Evolutionary conservation across 2,329 filamentous ascomycete species (phyloP).

Genomic region (Aureobasidium namibiae): DNA sequence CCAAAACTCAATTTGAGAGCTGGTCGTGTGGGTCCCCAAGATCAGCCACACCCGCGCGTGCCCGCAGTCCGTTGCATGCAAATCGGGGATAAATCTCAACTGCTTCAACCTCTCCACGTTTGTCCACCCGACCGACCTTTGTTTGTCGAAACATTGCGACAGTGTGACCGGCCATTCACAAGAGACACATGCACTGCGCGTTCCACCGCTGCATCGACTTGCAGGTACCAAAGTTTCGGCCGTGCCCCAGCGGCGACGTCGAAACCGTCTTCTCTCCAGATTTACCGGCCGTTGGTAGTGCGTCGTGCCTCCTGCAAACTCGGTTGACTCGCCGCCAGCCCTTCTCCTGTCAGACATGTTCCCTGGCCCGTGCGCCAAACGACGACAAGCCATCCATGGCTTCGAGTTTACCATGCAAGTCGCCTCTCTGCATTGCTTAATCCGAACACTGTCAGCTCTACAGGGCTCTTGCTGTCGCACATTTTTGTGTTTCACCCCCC

Average conservation of each 20-base stretch:
- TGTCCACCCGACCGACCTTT: not conserved
- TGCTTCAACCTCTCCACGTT: not conserved
- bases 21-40: not conserved
- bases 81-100: constrained; percentile 1
- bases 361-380: constrained; percentile 3
- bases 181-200: not conserved
- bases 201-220: not conserved
- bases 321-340: constrained; percentile 7
- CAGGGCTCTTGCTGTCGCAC: not conserved
- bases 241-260: not conserved
- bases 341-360: constrained; percentile 8
- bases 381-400: not conserved
- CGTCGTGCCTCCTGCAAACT: constrained; percentile 1
- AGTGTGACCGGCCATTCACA: not conserved
- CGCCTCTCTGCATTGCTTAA: not conserved
- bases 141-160: not conserved
- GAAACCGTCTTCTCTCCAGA: constrained; percentile 3
- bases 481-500: not conserved
- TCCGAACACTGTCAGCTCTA: not conserved
- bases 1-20: not conserved
- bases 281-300: constrained; percentile 3
- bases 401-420: not conserved
- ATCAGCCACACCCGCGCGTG: not conserved
- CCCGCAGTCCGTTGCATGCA: not conserved
- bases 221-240: not conserved